Percentiles rank a stretch among this genome's conserved stretches.
phyloP scores from a whole-genome alignment of 208 protist species.

The Crithidia acanthocephali region DNA sequence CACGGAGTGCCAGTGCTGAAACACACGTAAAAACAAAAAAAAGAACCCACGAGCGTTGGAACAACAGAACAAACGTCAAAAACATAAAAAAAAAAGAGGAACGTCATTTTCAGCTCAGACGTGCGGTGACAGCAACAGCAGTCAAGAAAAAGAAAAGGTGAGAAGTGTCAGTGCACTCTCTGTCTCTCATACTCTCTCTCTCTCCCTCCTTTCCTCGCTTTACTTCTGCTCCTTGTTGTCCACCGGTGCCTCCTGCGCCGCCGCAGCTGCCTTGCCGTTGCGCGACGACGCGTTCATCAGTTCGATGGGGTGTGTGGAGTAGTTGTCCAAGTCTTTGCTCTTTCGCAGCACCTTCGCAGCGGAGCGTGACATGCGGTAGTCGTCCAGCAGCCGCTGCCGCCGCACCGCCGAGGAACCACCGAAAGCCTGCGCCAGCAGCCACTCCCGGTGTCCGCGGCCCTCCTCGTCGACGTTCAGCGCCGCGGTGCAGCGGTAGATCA shows the following conservation, averaged over 20 bases:
- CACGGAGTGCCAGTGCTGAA: neutral
- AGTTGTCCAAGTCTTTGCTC: constrained; percentile 45
- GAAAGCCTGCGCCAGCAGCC: constrained; percentile 77
- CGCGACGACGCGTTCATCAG: constrained; percentile 66
- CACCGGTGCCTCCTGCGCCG: neutral
- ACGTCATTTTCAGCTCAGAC: too few species aligned
- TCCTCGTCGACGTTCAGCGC: constrained; percentile 60
- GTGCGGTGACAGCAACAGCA: too few species aligned
- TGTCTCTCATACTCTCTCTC: too few species aligned
- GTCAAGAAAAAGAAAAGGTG: too few species aligned
- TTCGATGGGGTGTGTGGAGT: constrained; percentile 76
- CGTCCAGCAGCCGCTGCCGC: constrained; percentile 43
- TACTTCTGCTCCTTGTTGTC: constrained; percentile 12
- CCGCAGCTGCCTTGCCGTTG: constrained; percentile 19
- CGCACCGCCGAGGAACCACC: constrained; percentile 52
- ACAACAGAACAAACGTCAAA: too few species aligned
- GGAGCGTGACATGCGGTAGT: constrained; percentile 33
- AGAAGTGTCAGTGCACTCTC: too few species aligned
- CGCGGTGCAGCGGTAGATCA: constrained; percentile 74
- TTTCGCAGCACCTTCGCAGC: constrained; percentile 36
- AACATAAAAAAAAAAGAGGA: too few species aligned
- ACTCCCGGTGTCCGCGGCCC: constrained; percentile 60
- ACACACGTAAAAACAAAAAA: neutral
- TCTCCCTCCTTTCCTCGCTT: too few species aligned
- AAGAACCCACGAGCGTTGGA: neutral